phyloP scores from a whole-genome alignment of 2,329 filamentous ascomycete species.

The Diaporthe citrichinensis region DNA sequence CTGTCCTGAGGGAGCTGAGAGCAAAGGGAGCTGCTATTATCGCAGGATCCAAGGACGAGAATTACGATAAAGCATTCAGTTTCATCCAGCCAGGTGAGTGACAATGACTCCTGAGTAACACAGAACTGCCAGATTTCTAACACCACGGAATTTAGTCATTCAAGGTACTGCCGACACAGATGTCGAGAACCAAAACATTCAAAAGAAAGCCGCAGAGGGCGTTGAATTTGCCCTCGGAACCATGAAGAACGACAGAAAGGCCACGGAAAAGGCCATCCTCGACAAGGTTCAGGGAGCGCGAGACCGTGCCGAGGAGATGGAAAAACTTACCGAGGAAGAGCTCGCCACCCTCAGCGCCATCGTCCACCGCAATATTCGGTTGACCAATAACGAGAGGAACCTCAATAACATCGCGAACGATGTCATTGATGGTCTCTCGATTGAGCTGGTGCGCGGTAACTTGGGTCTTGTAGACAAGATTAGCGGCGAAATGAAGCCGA shows the following conservation, averaged over 20 bases:
- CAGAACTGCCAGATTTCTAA: no score
- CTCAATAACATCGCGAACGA: constrained; percentile 1
- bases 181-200: not conserved
- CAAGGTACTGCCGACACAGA: constrained; percentile 14
- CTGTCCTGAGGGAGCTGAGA: not conserved
- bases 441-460: not conserved
- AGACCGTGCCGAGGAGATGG: constrained; percentile 4
- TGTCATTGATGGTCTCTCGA: not conserved
- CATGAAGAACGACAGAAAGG: not conserved
- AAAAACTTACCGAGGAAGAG: constrained; percentile 4
- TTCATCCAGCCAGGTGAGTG: constrained; percentile 12
- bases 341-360: constrained; percentile 2
- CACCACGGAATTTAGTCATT: not conserved
- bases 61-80: not conserved
- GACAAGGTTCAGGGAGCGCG: not conserved
- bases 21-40: not conserved
- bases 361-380: not conserved
- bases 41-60: not conserved
- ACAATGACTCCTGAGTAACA: not conserved
- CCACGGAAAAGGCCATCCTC: not conserved
- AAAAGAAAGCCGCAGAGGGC: constrained; percentile 7
- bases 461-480: not conserved
- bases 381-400: not conserved
- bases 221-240: constrained; percentile 27
- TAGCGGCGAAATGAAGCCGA: not conserved